Evolutionary conservation across 2,329 filamentous ascomycete species (phyloP), one percentile per base, ranked within the genome.

Genomic region (Sphaerulina populicola): DNA sequence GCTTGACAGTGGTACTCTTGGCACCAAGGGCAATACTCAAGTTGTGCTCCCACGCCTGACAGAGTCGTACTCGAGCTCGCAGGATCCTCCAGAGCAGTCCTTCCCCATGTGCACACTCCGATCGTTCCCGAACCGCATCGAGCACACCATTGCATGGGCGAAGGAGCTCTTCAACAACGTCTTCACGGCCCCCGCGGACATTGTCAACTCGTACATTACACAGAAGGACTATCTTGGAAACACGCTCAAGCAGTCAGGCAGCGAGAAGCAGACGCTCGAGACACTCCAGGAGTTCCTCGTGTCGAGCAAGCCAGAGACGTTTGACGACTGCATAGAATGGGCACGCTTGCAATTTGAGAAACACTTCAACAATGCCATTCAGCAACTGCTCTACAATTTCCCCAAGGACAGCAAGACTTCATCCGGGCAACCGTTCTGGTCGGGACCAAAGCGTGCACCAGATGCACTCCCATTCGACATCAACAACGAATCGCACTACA

Each of bases 91-190:
- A 0, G 94, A 98, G 77, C 89, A 96, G 74, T 94, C 93, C 1
- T 97, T 98, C 78, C 93, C 93, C 0, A 97, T 97, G 90, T 98
- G 93, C 70, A 97, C 93, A 4, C 78, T 98, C 56, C 82, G 88
- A 66, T 96, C 90, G 71, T 98, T 98, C 77, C 93, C 93, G 53
- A 98, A 98, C 77, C 85, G 85, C 64, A 98, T 98, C 63, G 90
- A 98, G 72, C 93, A 98, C 71, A 97, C 93, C 0, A 98, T 98
- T 68, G 93, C 93, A 2, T 98, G 93, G 93, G 85, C 90, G 36
- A 88, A 94, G 64, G 93, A 97, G 69, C 79, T 95, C 58, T 98
- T 98, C 72, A 89, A 97, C 72, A 85, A 83, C 27, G 88, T 85
- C 60, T 98, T 97, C 63, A 89, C 94, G 61, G 93, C 91, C 62